Evolutionary conservation across 2,329 filamentous ascomycete genomes (phyloP).

Genomic region (Ascochyta pisi): DNA sequence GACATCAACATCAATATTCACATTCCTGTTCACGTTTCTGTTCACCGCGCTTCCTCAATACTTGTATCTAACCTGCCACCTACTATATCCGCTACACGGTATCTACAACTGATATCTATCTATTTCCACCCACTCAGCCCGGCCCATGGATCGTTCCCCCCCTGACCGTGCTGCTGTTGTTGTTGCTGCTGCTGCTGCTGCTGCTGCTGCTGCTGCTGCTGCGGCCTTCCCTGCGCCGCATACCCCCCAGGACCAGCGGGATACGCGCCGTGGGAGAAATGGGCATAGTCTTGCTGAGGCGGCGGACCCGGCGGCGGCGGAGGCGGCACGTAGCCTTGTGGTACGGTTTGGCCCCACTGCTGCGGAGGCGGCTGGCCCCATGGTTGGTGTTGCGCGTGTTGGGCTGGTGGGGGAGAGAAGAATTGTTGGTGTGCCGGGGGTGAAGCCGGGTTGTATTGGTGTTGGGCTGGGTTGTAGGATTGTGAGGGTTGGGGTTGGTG

Average conservation of each 20-base stretch:
- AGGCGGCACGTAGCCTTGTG: constrained; percentile 70
- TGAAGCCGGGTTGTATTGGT: constrained; percentile 53
- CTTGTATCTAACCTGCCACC: too few species aligned
- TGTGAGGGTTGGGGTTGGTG: constrained; percentile 33
- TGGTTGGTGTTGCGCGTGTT: constrained; percentile 61
- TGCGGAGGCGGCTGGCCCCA: constrained; percentile 57
- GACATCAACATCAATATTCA: too few species aligned
- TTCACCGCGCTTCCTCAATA: too few species aligned
- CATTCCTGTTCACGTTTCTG: too few species aligned
- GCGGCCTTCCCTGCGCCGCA: constrained; percentile 31
- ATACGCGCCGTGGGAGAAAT: constrained; percentile 60
- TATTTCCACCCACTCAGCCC: constrained; percentile 74
- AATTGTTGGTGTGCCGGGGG: constrained; percentile 65
- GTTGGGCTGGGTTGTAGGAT: constrained; percentile 56
- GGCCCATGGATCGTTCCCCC: constrained; percentile 69
- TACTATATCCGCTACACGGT: too few species aligned
- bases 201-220: constrained; percentile 42
- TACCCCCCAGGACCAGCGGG: constrained; percentile 53
- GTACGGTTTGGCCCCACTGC: constrained; percentile 57
- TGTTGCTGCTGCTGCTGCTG: constrained; percentile 44
- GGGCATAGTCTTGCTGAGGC: constrained; percentile 59
- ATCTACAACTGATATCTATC: background rate
- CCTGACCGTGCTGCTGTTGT: constrained; percentile 48
- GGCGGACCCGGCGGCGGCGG: constrained; percentile 71
- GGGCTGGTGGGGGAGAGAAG: constrained; percentile 57